Percentiles rank a stretch among this genome's conserved stretches.
These are phyloP conservation scores for Aspergillus heteromorphus DNA, from an alignment of 495 filamentous ascomycete species.

Conservation along the genomic window DNA sequence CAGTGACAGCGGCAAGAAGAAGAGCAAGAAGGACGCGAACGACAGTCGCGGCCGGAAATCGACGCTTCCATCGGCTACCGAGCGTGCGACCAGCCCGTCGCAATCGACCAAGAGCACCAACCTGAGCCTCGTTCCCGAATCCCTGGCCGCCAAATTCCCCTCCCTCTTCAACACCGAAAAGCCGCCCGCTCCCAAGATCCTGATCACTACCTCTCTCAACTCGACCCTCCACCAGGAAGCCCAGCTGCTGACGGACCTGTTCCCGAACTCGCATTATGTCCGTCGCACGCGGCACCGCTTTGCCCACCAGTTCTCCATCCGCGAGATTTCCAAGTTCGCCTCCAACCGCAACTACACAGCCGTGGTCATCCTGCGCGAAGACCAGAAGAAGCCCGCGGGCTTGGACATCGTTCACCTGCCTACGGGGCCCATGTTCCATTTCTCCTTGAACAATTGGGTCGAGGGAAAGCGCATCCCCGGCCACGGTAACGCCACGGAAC, in stretches of 20 bases:
- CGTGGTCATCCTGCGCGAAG: slow-evolving; percentile 76
- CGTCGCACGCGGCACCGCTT: slow-evolving; percentile 73
- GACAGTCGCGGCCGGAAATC: slow-evolving; percentile 31
- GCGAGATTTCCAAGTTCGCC: slow-evolving; percentile 86
- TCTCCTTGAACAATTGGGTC: slow-evolving; percentile 77
- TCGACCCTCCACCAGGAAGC: slow-evolving; percentile 81
- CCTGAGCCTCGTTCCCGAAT: slow-evolving; percentile 64
- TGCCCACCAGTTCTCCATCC: slow-evolving; percentile 78
- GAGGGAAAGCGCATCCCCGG: slow-evolving; percentile 79
- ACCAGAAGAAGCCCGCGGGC: slow-evolving; percentile 70
- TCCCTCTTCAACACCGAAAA: slow-evolving; percentile 67
- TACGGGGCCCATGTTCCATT: slow-evolving; percentile 81
- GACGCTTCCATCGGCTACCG: slow-evolving; percentile 42
- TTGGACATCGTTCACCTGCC: slow-evolving; percentile 81
- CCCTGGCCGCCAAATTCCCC: slow-evolving; percentile 69
- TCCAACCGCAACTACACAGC: slow-evolving; percentile 72
- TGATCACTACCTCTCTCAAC: slow-evolving; percentile 84
- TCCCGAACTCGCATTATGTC: slow-evolving; percentile 86
- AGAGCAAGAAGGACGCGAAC: slow-evolving; percentile 38
- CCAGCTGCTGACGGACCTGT: slow-evolving; percentile 66
- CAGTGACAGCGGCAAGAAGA: slow-evolving; percentile 29
- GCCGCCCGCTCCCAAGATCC: slow-evolving; percentile 62
- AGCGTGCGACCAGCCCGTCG: slow-evolving; percentile 50
- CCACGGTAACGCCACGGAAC: slow-evolving; percentile 82
- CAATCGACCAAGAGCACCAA: slow-evolving; percentile 66